Evolutionary conservation across 129 eudicot species (phyloP).

Genomic region (Pseudognaphalium luteoalbum): DNA sequence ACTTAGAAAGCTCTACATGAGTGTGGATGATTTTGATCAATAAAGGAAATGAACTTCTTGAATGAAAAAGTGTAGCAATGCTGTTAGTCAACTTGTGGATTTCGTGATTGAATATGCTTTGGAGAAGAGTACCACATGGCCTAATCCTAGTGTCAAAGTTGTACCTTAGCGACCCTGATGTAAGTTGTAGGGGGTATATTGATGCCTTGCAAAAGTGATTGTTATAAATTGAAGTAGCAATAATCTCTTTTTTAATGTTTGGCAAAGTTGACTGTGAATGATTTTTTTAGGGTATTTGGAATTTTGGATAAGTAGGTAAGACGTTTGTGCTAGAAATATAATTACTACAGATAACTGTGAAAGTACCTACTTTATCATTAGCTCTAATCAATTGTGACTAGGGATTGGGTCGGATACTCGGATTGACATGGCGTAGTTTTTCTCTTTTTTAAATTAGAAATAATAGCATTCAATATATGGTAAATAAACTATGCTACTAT

Average conservation of each 20-base stretch:
- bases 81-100: not conserved
- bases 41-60: not conserved
- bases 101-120: not conserved
- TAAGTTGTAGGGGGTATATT: no score
- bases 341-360: not conserved
- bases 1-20: not conserved
- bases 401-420: not conserved
- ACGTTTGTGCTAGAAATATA: not conserved
- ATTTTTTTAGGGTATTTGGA: not conserved
- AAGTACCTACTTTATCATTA: not conserved
- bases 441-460: not conserved
- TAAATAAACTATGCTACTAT: not conserved
- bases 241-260: no score
- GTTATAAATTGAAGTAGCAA: no score
- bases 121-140: not conserved
- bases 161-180: no score
- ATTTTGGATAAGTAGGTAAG: not conserved
- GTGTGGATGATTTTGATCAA: not conserved
- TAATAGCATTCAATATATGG: not conserved
- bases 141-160: no score
- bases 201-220: no score
- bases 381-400: not conserved
- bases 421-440: not conserved
- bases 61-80: not conserved
- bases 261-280: not conserved